Base-by-base conservation (phyloP, 805 yeast species). In the Hanseniaspora mollemarum region DNA sequence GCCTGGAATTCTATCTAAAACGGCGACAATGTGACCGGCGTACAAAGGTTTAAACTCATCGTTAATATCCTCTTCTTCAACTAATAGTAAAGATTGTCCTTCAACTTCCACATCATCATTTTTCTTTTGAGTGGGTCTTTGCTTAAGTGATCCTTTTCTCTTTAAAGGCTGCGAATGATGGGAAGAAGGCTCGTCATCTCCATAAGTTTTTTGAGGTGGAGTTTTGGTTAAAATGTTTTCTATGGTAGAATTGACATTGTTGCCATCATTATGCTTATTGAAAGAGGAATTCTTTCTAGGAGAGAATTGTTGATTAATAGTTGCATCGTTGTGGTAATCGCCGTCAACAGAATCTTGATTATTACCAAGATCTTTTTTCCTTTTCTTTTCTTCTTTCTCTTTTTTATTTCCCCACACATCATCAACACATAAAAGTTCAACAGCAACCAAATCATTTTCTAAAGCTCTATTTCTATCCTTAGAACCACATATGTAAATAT, bases 71-170 rank as follows among this genome's bases (percentile, higher is more conserved):
- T 90, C 96, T 62, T 92, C 98, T 66, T 92, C 98, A 15, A 83
- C 92, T 49, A 92, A 71, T 42, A 92, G 70, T 55, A 92, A 72
- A 1, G 95, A 83, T 67, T 92, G 98, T 41, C 98, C 98, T 67
- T 92, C 98, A 38, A 92, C 98, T 68, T 92, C 98, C 22, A 92
- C 95, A 62, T 92, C 98, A 64, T 92, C 98, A 61, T 87, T 88
- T 68, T 92, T 92, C 74, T 92, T 92, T 74, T 88, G 94, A 15
- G 95, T 84, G 31, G 98, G 96, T 60, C 98, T 78, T 66, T 88
- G 96, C 58, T 87, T 86, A 57, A 92, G 73, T 1, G 96, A 87
- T 16, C 96, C 96, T 60, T 83, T 78, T 70, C 98, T 80, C 54
- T 78, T 78, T 25, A 79, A 63, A 13, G 36, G 38, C 18, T 24